Evolutionary conservation across 2,329 filamentous ascomycete genomes (phyloP).

Genomic region (Alternaria tenuissima): DNA sequence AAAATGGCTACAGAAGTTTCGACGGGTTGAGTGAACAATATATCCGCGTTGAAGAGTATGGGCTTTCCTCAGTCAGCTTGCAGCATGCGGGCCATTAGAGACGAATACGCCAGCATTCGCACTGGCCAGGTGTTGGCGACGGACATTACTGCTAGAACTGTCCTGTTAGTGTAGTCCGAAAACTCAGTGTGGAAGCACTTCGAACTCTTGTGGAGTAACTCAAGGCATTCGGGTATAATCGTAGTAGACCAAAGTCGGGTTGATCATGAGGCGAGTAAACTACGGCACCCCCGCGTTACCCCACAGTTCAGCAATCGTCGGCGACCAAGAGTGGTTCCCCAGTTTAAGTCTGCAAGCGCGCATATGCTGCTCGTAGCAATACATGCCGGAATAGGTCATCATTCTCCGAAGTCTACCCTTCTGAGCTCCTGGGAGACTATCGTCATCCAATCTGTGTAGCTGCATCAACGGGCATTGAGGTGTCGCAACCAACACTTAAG

Average conservation of each 20-base stretch:
- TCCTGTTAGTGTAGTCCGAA: not conserved
- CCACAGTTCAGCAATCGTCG: conserved; percentile 11
- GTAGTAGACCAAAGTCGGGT: not conserved
- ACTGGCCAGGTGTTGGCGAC: not conserved
- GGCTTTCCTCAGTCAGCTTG: not conserved
- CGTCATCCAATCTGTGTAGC: conserved; percentile 1
- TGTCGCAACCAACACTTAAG: conserved; percentile 20
- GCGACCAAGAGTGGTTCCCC: not conserved
- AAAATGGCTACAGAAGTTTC: not conserved
- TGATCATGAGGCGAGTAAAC: conserved; percentile 2
- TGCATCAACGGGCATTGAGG: not conserved
- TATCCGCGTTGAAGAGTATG: not conserved
- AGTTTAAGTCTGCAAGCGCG: not conserved
- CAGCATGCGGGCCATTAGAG: not conserved
- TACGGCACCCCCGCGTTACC: conserved; percentile 12
- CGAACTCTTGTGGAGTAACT: not conserved
- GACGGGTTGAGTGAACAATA: not conserved
- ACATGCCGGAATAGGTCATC: conserved; percentile 1
- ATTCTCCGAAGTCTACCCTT: conserved; percentile 26
- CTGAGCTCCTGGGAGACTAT: not conserved
- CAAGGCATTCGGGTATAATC: not conserved
- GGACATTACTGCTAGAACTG: conserved; percentile 10
- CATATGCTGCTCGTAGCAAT: not conserved
- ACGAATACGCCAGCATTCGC: not conserved
- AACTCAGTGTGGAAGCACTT: not conserved